Evolutionary conservation across 2,329 filamentous ascomycete genomes (phyloP), one percentile per base, ranked within the genome.

Genomic region (Sarocladium strictum): DNA sequence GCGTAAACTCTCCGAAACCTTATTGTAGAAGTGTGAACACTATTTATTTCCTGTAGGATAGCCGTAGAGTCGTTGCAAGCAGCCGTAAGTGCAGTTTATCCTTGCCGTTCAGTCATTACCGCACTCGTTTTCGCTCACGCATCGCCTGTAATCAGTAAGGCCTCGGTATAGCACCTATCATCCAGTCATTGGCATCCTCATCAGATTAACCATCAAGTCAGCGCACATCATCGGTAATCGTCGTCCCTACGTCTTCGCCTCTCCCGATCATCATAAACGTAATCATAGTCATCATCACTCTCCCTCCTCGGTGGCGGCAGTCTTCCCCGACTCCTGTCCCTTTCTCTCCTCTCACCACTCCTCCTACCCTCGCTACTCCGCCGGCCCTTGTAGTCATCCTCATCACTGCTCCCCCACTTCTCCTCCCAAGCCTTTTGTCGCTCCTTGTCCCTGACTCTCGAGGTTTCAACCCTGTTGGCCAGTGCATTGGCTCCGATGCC

Each of bases 401-500:
- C 50, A 27, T 40, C 50, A 40, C 35, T 33, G 35, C 35, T 38
- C 14, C 64, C 67, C 55, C 66, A 65, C 27, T 64, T 65, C 14
- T 60, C 57, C 57, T 72, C 70, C 70, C 71, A 70, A 4, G 61
- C 61, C 12, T 65, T 58, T 56, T 71, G 65, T 17, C 63, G 64
- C n/a, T 61, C 59, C 29, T 64, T 63, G 45, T 66, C 68, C 29
- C 65, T 64, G 14, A 68, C 66, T 12, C 66, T 65, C 6, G 67
- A 66, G 52, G 65, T 63, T 60, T 76, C 74, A 11, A 77, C 63
- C 45, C 68, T 67, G 58, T 71, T 74, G 58, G 76, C 72, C 33
- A 79, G 62, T 14, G 74, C 76, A 53, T 79, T 82, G 12, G 78
- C 79, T 3, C 77, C 78, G 10, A 83, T 68, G 3, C 78, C 79